Base-by-base conservation (phyloP, 768 basidiomycete species). In the Chalciporus piperatus region DNA sequence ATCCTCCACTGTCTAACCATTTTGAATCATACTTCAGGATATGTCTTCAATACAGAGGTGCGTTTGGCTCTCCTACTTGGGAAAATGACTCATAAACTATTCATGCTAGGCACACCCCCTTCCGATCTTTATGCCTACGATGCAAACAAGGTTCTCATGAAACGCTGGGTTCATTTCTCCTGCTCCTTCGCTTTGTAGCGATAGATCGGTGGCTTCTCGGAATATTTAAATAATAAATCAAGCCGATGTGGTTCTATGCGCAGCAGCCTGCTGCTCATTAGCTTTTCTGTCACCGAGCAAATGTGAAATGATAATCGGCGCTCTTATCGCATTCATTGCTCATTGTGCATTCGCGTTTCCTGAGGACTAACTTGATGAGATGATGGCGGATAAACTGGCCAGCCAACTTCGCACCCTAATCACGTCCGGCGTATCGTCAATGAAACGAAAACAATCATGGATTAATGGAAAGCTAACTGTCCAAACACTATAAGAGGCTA, bases 1-100 rank as follows among this genome's bases (percentile, higher is more conserved):
- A 47, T 23, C 45, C 27, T 33, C 27, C 45, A 32, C 22, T 28
- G 47, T 30, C 54, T 64, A 56, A 54, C 47, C 35, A 39, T 38
- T 30, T 49, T 19, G 28, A 30, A 19, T 33, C 35, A 41, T 48
- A 41, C 20, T 23, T 57, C n/a, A 91, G 89, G 84, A 64, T 85
- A 87, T 60, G 92, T 97, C 8, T 90, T 97, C 71, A 97, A 96
- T 60, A 97, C 95, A 1, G 95, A 98, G 78, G 87, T 87, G 57
- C 45, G 70, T 53, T 43, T 43, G 45, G 54, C 42, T 37, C 40
- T 41, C 41, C 16, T 48, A 23, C 17, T 28, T 35, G 30, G 44
- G 32, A 35, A 38, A 14, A 27, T 43, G 37, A 13, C 47, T 45
- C 45, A 39, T 51, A 16, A 37, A 27, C 33, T 20, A n/a, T 45